Percentiles rank a stretch among this genome's conserved stretches.
phyloP scores from a whole-genome alignment of 768 basidiomycete species.

The Russula vinacea region DNA sequence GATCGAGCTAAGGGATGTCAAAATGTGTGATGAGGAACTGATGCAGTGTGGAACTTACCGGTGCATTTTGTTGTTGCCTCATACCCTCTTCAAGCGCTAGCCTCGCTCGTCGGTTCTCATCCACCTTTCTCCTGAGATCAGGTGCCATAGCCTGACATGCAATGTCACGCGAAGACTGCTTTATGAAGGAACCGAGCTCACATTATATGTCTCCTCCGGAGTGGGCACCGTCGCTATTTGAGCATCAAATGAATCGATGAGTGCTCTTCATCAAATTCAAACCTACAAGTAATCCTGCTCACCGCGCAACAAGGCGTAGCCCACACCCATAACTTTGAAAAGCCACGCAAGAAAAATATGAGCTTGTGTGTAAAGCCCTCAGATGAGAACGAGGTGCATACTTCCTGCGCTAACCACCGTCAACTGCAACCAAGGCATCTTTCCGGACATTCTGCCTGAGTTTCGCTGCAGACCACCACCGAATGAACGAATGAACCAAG shows the following conservation, averaged over 20 bases:
- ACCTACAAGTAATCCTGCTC: conserved; percentile 1
- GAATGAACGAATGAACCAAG: too few species aligned
- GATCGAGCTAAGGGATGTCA: conserved; percentile 33
- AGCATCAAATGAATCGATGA: neutral
- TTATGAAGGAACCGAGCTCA: conserved; percentile 26
- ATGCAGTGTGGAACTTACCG: conserved; percentile 30
- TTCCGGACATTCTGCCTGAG: conserved; percentile 31
- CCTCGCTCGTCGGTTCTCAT: conserved; percentile 39
- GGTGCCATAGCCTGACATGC: conserved; percentile 38
- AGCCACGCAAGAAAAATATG: neutral
- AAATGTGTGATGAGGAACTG: neutral
- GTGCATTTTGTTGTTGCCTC: conserved; percentile 34
- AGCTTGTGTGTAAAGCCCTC: neutral
- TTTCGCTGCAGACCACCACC: neutral
- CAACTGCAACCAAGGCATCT: conserved; percentile 37
- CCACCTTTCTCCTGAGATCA: conserved; percentile 39
- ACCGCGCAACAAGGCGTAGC: conserved; percentile 37
- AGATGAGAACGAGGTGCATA: conserved; percentile 25
- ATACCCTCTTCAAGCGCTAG: conserved; percentile 37
- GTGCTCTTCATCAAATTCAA: neutral
- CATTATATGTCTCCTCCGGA: conserved; percentile 39
- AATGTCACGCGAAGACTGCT: neutral
- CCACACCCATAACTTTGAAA: conserved; percentile 37
- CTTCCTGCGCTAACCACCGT: conserved; percentile 34
- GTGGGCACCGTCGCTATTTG: conserved; percentile 36